phyloP scores from a whole-genome alignment of 345 rosid species.

The Durio zibethinus region DNA sequence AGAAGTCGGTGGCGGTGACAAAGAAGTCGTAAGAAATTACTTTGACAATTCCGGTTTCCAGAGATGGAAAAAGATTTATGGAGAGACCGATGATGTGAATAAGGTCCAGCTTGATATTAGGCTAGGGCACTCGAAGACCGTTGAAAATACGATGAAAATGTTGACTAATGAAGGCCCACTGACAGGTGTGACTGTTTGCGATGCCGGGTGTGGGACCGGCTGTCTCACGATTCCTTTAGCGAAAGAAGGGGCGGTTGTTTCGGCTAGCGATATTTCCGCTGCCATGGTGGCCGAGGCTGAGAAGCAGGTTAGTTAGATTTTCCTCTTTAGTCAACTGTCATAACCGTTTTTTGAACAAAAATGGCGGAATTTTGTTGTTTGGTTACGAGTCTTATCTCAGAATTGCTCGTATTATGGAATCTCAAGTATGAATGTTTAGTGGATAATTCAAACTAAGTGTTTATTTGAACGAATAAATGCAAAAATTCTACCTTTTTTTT shows the following conservation, averaged over 20 bases:
- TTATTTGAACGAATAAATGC: background rate
- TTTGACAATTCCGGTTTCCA: conserved; percentile 85
- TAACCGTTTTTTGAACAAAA: background rate
- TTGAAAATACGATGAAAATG: conserved; percentile 71
- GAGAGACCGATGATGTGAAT: conserved; percentile 85
- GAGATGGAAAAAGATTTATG: conserved; percentile 93
- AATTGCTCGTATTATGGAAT: background rate
- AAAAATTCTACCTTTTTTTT: background rate
- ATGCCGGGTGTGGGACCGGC: conserved; percentile 93
- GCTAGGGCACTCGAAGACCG: conserved; percentile 81
- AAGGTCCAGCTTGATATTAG: conserved; percentile 77
- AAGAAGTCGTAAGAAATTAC: conserved; percentile 90
- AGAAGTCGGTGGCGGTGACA: conserved; percentile 89
- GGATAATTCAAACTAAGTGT: background rate
- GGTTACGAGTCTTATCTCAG: background rate
- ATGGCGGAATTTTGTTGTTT: background rate
- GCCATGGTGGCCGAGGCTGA: conserved; percentile 94
- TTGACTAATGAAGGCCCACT: conserved; percentile 69
- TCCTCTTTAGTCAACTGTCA: background rate
- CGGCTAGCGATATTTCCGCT: conserved; percentile 85
- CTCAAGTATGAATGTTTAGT: background rate
- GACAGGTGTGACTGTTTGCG: conserved; percentile 77
- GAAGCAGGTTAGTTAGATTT: conserved; percentile 46
- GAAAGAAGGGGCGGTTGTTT: conserved; percentile 81
- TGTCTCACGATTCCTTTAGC: conserved; percentile 74